A percentile compares a stretch with the other conserved stretches of the same genome.
phyloP scores from a whole-genome alignment of 2,329 filamentous ascomycete genomes.

The Aspergillus luchuensis region DNA sequence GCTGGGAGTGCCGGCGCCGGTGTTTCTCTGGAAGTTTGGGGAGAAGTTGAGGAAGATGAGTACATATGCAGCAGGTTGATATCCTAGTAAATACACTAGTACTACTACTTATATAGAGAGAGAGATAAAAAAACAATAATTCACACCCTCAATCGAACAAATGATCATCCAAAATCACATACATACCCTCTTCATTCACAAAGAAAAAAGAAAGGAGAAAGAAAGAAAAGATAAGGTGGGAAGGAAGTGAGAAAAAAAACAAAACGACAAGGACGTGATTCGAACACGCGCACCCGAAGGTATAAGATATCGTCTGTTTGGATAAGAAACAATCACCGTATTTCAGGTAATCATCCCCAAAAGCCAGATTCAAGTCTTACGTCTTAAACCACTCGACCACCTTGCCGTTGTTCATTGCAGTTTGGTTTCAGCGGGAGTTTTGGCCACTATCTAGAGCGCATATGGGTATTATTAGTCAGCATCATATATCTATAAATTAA shows the following conservation, averaged over 20 bases:
- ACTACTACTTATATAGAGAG: too few relatives aligned
- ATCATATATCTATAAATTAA: too few relatives aligned
- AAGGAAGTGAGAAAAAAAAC: not conserved
- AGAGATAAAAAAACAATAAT: too few relatives aligned
- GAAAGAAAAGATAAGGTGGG: too few relatives aligned
- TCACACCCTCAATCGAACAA: too few relatives aligned
- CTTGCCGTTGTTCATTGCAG: not conserved
- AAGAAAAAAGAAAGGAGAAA: too few relatives aligned
- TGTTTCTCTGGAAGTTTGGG: slow-evolving; percentile 56
- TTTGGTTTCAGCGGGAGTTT: too few relatives aligned
- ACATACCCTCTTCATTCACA: too few relatives aligned
- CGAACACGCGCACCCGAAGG: slow-evolving; percentile 9
- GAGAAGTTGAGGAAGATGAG: slow-evolving; percentile 50
- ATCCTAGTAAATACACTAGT: not conserved
- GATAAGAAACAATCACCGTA: not conserved
- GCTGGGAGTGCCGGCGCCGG: slow-evolving; percentile 50
- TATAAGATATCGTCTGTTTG: slow-evolving; percentile 4
- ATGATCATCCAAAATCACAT: too few relatives aligned
- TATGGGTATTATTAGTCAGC: too few relatives aligned
- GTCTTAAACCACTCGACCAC: not conserved
- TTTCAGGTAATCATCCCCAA: too few relatives aligned
- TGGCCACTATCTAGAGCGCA: too few relatives aligned
- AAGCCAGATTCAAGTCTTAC: not conserved
- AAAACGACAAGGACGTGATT: slow-evolving; percentile 10
- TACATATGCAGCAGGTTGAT: slow-evolving; percentile 49